Conservation (phyloP, 257 asterid genomes). For the Nicotiana obtusifolia region DNA sequence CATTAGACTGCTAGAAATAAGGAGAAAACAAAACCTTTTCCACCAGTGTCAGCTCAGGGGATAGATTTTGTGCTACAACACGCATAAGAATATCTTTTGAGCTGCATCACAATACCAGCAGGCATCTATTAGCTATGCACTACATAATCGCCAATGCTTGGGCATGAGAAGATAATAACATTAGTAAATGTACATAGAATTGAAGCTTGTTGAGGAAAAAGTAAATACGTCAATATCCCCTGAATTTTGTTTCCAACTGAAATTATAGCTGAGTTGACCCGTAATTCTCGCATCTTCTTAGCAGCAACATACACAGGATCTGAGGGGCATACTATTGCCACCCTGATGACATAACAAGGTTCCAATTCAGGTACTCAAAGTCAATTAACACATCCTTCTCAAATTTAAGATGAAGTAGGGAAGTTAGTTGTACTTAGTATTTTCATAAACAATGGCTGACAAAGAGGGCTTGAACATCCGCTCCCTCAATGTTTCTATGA, state of each 20-base stretch:
- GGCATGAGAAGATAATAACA: constrained; percentile 9
- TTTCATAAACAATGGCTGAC: constrained; percentile 68
- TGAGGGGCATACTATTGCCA: constrained; percentile 63
- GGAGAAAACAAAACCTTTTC: constrained; percentile 57
- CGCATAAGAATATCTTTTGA: constrained; percentile 89
- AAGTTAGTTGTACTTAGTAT: constrained; percentile 44
- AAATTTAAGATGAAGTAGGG: constrained; percentile 9
- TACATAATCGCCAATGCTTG: not conserved
- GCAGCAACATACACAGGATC: constrained; percentile 88
- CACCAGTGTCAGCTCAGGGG: constrained; percentile 81
- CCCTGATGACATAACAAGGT: constrained; percentile 42
- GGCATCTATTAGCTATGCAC: constrained; percentile 17
- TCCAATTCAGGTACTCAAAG: constrained; percentile 17
- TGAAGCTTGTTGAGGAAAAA: constrained; percentile 16
- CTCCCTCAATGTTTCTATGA: constrained; percentile 83
- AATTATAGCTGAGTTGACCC: constrained; percentile 73
- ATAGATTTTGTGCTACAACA: constrained; percentile 78
- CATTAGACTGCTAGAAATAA: not conserved
- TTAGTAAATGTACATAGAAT: not conserved
- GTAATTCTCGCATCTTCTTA: constrained; percentile 77
- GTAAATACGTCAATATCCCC: constrained; percentile 83
- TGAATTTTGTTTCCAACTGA: constrained; percentile 61
- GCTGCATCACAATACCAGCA: constrained; percentile 43
- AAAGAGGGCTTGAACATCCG: constrained; percentile 92
- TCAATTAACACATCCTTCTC: constrained; percentile 1